A percentile compares a stretch with the other conserved stretches of the same genome.
Evolutionary conservation across 495 filamentous ascomycete genomes (phyloP).

Genomic region (Copromyces sp.): DNA sequence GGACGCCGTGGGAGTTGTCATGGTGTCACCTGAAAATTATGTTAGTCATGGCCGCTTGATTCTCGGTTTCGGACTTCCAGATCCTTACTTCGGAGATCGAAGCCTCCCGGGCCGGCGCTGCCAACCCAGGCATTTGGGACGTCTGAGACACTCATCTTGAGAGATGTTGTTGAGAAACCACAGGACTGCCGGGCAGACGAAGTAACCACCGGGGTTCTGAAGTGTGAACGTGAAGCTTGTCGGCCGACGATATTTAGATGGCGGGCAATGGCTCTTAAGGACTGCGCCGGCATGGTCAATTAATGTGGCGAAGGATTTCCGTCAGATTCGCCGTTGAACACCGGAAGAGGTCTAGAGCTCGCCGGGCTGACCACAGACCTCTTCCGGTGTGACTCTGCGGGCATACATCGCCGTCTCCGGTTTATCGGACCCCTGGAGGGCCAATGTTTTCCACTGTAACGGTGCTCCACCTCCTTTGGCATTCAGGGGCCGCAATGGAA

Average conservation of each 20-base stretch:
- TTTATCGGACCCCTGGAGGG: neutral
- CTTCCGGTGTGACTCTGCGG: neutral
- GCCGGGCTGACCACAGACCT: neutral
- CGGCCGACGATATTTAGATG: neutral
- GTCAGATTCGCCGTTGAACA: neutral
- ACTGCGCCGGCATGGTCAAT: neutral
- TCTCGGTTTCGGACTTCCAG: no score
- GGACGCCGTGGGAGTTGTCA: constrained; percentile 73
- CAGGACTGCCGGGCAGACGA: neutral
- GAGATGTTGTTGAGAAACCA: neutral
- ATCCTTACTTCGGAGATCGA: constrained; percentile 33
- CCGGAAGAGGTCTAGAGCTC: neutral
- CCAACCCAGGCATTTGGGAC: constrained; percentile 26
- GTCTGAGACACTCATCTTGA: neutral
- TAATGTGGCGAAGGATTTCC: neutral
- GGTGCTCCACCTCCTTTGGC: neutral
- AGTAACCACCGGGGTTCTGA: neutral
- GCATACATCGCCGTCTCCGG: neutral
- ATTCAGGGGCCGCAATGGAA: neutral
- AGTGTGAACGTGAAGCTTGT: neutral
- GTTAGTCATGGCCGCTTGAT: neutral
- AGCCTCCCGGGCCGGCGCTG: constrained; percentile 30
- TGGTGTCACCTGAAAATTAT: constrained; percentile 54
- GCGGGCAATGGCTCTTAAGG: neutral
- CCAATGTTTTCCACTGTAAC: neutral